Conservation (phyloP, 352 stramenopile genomes). For the Hyphochytrium catenoides region DNA sequence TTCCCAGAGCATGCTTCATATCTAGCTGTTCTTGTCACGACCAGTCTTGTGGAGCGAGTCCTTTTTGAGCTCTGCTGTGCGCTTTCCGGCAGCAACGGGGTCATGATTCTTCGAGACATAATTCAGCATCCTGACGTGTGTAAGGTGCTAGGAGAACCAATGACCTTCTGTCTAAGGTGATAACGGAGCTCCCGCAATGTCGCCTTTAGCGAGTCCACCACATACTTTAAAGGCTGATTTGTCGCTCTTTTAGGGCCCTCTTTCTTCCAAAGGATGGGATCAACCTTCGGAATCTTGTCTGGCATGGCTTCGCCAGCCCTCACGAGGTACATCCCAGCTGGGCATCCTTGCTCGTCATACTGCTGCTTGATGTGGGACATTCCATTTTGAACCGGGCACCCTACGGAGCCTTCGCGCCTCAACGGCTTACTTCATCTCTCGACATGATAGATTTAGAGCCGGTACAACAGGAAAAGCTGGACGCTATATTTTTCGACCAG, state of each 20-base stretch:
- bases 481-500: neutral
- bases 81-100: slow-evolving; percentile 18
- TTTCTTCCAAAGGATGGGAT: slow-evolving; percentile 30
- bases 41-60: slow-evolving; percentile 28
- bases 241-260: slow-evolving; percentile 18
- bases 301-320: slow-evolving; percentile 30
- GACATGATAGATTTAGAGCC: slow-evolving; percentile 9
- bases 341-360: slow-evolving; percentile 18
- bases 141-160: slow-evolving; percentile 12
- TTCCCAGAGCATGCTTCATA: too few relatives aligned
- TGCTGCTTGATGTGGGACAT: slow-evolving; percentile 18
- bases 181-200: too few relatives aligned
- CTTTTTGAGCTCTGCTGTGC: slow-evolving; percentile 25
- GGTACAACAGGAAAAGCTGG: neutral
- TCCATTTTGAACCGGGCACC: neutral
- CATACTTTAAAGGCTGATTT: too few relatives aligned
- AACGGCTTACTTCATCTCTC: slow-evolving; percentile 14
- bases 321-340: slow-evolving; percentile 27
- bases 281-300: slow-evolving; percentile 36
- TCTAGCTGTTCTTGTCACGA: slow-evolving; percentile 20
- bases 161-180: slow-evolving; percentile 24
- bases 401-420: neutral
- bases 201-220: too few relatives aligned
- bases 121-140: slow-evolving; percentile 19
- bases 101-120: slow-evolving; percentile 34